Conservation (phyloP, 305 asterid species). For the Nicotiana rustica region DNA sequence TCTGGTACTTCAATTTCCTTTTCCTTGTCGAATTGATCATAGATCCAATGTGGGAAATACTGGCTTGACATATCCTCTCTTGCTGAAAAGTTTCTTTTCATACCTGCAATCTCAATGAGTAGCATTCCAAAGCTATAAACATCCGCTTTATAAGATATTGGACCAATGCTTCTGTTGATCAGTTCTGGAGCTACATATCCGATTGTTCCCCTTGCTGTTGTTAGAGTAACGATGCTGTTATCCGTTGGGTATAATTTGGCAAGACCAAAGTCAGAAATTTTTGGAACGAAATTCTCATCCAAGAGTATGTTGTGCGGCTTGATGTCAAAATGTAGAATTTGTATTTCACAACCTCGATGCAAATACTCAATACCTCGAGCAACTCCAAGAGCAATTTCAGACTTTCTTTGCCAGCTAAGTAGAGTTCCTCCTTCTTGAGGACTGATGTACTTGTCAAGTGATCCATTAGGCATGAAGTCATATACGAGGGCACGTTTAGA, state of each 20-base stretch:
- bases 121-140: constrained; percentile 29
- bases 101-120: neutral
- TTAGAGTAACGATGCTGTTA: constrained; percentile 36
- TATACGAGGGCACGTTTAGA: constrained; percentile 28
- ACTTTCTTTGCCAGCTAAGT: constrained; percentile 2
- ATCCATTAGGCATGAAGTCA: constrained; percentile 31
- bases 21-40: constrained; percentile 35
- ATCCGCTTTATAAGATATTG: constrained; percentile 22
- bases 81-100: neutral
- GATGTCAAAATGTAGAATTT: constrained; percentile 30
- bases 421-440: neutral
- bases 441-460: constrained; percentile 24
- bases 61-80: neutral
- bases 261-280: constrained; percentile 33
- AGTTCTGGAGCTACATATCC: constrained; percentile 40
- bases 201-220: constrained; percentile 44
- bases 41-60: constrained; percentile 39
- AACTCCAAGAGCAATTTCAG: constrained; percentile 17
- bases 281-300: neutral
- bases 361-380: constrained; percentile 36
- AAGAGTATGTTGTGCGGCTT: constrained; percentile 30
- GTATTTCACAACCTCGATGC: constrained; percentile 31
- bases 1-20: constrained; percentile 36
- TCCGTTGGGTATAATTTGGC: constrained; percentile 29
- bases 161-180: constrained; percentile 38